Conservation (phyloP, 495 filamentous ascomycete species). For the Penicillium angulare region DNA sequence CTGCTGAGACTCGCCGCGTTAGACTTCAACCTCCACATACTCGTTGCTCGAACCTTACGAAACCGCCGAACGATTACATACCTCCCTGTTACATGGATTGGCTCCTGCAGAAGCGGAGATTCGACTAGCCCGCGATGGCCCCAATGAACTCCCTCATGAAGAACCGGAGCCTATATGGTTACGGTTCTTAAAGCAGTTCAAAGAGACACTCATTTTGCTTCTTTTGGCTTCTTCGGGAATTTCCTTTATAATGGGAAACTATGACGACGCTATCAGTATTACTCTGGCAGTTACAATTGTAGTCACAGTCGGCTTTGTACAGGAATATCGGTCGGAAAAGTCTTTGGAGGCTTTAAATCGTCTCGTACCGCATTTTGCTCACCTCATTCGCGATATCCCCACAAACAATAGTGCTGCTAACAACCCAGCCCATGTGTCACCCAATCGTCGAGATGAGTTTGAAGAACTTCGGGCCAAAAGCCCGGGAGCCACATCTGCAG, state of each 20-base stretch:
- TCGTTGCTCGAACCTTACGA: conserved; percentile 69
- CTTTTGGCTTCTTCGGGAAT: conserved; percentile 85
- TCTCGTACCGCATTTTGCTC: conserved; percentile 89
- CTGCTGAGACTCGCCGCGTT: background rate
- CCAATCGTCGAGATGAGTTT: conserved; percentile 46
- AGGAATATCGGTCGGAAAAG: conserved; percentile 97
- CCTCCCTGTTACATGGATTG: conserved; percentile 81
- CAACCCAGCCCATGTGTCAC: conserved; percentile 15
- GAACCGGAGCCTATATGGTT: conserved; percentile 92
- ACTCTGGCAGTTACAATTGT: conserved; percentile 94
- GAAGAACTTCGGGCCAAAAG: conserved; percentile 37
- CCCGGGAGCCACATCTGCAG: conserved; percentile 43
- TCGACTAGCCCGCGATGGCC: conserved; percentile 75
- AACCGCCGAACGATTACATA: conserved; percentile 72
- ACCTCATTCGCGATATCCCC: conserved; percentile 69
- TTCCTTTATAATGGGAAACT: conserved; percentile 90
- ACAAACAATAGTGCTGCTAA: conserved; percentile 20
- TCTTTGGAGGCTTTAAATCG: conserved; percentile 93
- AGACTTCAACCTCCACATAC: conserved; percentile 61
- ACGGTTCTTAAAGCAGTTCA: conserved; percentile 94
- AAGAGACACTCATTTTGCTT: conserved; percentile 86
- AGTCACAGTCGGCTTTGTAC: conserved; percentile 91
- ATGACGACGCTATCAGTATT: conserved; percentile 95
- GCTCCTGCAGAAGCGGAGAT: conserved; percentile 75
- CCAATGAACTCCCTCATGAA: conserved; percentile 92